Conservation (phyloP, 2,329 filamentous ascomycete species). For the Fusarium hainanense region DNA sequence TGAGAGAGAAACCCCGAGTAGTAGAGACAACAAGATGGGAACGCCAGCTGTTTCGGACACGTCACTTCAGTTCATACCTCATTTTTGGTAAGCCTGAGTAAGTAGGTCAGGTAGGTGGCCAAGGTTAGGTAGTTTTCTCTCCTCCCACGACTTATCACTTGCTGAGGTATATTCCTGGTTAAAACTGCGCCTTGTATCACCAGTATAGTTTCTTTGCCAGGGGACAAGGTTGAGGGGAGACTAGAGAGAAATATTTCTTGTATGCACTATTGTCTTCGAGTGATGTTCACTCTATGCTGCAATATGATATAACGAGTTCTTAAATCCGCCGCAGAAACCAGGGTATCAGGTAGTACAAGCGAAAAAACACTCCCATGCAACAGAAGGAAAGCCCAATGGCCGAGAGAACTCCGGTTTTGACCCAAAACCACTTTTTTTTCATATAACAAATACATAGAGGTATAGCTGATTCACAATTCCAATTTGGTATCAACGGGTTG, state of each 20-base stretch:
- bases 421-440: conserved; percentile 12
- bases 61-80: conserved; percentile 10
- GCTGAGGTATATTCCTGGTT: background rate
- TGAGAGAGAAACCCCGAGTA: background rate
- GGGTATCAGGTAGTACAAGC: conserved; percentile 34
- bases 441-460: conserved; percentile 15
- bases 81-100: background rate
- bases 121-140: conserved; percentile 11
- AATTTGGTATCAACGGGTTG: conserved; percentile 37
- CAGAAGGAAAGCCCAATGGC: conserved; percentile 22
- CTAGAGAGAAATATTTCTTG: background rate
- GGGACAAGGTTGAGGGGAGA: background rate
- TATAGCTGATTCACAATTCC: conserved; percentile 26
- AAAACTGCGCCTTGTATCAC: conserved; percentile 2
- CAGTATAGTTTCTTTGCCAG: background rate
- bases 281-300: conserved; percentile 19
- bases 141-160: conserved; percentile 18
- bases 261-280: conserved; percentile 13
- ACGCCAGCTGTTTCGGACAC: conserved; percentile 8
- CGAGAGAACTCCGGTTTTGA: conserved; percentile 25
- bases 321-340: conserved; percentile 16
- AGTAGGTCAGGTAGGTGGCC: background rate
- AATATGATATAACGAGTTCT: conserved; percentile 10
- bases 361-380: conserved; percentile 10
- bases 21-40: background rate